Evolutionary conservation across 2,329 filamentous ascomycete genomes (phyloP), one percentile per base, ranked within the genome.

Genomic region (Parastagonospora avenae): DNA sequence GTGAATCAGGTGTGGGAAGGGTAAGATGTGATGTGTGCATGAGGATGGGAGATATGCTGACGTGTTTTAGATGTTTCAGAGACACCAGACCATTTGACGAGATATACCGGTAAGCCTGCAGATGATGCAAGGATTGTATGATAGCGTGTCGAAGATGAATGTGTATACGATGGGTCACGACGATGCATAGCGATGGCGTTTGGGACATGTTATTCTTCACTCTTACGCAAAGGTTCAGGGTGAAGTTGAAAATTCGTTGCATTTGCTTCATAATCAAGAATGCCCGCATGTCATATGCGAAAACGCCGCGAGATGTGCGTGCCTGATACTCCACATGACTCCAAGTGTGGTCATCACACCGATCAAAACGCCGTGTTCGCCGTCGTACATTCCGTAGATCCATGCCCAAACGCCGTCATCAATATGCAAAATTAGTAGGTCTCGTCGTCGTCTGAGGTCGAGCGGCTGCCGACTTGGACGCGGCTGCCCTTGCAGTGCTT

Each of bases 1-100:
- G 91, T 99, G 50, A 94, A 97, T 75, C 88, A 96, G 75, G 94
- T 99, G n/a, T 99, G 93, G 91, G 92, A 96, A 62, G 97, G 92
- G 65, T 24, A 24, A 24, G 19, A 24, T 24, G 19, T 24, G 19
- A 24, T 24, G 19, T 24, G 19, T 24, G 19, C 19, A 24, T 24
- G 19, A 24, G 3, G 19, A 24, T 24, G 19, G 5, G 19, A 24
- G 19, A 24, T 3, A 24, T 24, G 19, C 19, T 24, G 19, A 24
- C 19, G 19, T 24, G 3, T 24, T 24, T 24, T 24, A 24, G 19
- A 24, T 99, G 94, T 74, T 99, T 96, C 73, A 80, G 85, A 44
- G 94, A 99, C 75, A 97, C 93, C 4, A 82, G 94, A 67, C 94
- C 94, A 2, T 99, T 99, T 75, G 92, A 97, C 73, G 93, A 97